These are phyloP conservation scores for Gliomastix tumulicola DNA, from an alignment of 2,329 filamentous ascomycete species.

Conservation along the genomic window DNA sequence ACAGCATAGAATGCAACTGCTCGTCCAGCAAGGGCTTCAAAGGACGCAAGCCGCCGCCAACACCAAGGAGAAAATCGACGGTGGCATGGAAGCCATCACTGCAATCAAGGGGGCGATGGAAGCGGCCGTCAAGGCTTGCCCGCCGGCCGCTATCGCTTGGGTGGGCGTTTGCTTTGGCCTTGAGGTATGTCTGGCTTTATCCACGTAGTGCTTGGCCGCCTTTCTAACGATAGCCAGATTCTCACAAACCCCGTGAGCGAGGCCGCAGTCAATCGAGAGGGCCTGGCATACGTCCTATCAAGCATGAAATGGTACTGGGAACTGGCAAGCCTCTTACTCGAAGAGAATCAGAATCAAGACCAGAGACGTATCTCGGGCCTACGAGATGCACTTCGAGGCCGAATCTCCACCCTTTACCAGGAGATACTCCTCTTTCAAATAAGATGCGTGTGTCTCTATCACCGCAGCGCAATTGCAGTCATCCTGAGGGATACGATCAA, in stretches of 20 bases:
- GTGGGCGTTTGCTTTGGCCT: conserved; percentile 22
- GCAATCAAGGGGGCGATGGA: conserved; percentile 14
- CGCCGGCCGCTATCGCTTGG: conserved; percentile 27
- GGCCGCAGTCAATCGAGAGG: conserved; percentile 18
- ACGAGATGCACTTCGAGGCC: conserved; percentile 13
- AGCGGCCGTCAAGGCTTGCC: conserved; percentile 15
- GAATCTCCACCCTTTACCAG: conserved; percentile 25
- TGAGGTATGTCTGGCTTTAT: conserved; percentile 13
- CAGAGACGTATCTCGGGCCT: conserved; percentile 6
- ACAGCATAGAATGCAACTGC: conserved; percentile 16
- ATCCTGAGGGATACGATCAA: conserved; percentile 19
- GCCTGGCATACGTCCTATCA: conserved; percentile 23
- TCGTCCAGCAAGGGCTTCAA: conserved; percentile 15
- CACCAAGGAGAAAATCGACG: conserved; percentile 14
- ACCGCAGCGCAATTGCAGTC: conserved; percentile 15
- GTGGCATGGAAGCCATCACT: conserved; percentile 12
- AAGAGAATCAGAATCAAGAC: conserved; percentile 8
- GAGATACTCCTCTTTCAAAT: conserved; percentile 30
- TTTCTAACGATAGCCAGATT: conserved; percentile 11
- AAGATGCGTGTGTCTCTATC: conserved; percentile 27
- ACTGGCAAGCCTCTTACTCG: conserved; percentile 18
- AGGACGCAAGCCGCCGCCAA: conserved; percentile 13
- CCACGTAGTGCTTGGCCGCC: background rate
- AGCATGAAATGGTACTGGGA: conserved; percentile 30
- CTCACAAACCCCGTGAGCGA: conserved; percentile 18